phyloP scores from a whole-genome alignment of 2,329 filamentous ascomycete genomes.

The Penicillium sp. region DNA sequence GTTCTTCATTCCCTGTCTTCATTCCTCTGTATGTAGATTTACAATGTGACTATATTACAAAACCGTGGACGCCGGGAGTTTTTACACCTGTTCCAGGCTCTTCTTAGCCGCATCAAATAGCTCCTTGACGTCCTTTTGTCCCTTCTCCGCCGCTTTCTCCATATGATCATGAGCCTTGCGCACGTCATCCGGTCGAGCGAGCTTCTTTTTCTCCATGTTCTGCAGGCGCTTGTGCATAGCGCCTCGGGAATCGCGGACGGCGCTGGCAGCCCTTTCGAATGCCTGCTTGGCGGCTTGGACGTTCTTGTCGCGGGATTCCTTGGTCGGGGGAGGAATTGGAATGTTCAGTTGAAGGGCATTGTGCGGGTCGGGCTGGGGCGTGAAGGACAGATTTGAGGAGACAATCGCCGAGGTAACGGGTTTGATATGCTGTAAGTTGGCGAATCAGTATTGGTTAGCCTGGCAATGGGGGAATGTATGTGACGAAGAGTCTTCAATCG shows the following conservation, averaged over 20 bases:
- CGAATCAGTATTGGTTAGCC: background rate
- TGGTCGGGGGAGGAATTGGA: conserved; percentile 49
- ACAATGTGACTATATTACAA: conserved; percentile 15
- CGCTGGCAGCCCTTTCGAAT: conserved; percentile 44
- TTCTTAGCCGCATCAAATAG: conserved; percentile 46
- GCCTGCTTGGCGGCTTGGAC: conserved; percentile 43
- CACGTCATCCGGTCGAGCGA: conserved; percentile 48
- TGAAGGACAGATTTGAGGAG: conserved; percentile 45
- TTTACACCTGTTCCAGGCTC: conserved; percentile 37
- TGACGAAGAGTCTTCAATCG: background rate
- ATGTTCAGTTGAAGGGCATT: conserved; percentile 49
- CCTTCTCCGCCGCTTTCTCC: conserved; percentile 50
- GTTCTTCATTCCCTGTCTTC: background rate
- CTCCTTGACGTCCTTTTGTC: conserved; percentile 49
- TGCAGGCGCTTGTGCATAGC: conserved; percentile 49
- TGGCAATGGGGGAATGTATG: background rate
- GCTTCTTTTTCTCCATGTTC: conserved; percentile 46
- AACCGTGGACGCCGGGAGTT: background rate
- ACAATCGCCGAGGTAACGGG: conserved; percentile 46
- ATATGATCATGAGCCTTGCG: conserved; percentile 50
- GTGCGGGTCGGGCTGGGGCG: conserved; percentile 45
- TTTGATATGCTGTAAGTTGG: conserved; percentile 44
- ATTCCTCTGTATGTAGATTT: conserved; percentile 5
- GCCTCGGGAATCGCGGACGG: conserved; percentile 46
- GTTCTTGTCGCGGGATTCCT: conserved; percentile 48